Conservation (phyloP, 495 filamentous ascomycete genomes). For the Penicillium parvum region DNA sequence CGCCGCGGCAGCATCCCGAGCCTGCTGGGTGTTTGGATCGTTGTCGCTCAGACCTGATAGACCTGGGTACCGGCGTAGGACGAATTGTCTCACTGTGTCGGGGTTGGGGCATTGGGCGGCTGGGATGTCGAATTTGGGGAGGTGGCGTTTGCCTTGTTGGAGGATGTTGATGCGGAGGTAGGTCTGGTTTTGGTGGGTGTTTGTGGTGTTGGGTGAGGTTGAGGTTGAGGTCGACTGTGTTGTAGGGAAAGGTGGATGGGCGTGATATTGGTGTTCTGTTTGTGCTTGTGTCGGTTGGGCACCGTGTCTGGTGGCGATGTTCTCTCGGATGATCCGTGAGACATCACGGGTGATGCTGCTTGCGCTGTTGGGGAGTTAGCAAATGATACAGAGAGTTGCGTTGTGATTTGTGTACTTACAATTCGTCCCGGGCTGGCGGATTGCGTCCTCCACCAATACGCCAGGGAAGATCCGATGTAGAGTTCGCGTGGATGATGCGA, state of each 20-base stretch:
- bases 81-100: slow-evolving; percentile 25
- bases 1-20: slow-evolving; percentile 15
- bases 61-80: slow-evolving; percentile 31
- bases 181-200: slow-evolving; percentile 24
- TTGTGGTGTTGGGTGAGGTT: slow-evolving; percentile 3
- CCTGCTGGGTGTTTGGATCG: slow-evolving; percentile 3
- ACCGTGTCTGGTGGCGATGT: slow-evolving; percentile 26
- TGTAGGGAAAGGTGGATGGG: slow-evolving; percentile 13
- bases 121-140: slow-evolving; percentile 36
- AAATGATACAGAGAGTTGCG: not conserved
- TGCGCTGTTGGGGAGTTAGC: slow-evolving; percentile 29
- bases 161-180: slow-evolving; percentile 41
- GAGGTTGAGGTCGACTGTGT: slow-evolving; percentile 8
- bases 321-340: slow-evolving; percentile 41
- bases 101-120: slow-evolving; percentile 35
- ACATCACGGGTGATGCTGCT: slow-evolving; percentile 42
- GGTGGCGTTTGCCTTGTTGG: slow-evolving; percentile 38
- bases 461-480: slow-evolving; percentile 31
- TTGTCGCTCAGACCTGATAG: slow-evolving; percentile 23
- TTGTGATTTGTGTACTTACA: slow-evolving; percentile 26
- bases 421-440: slow-evolving; percentile 33
- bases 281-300: slow-evolving; percentile 11
- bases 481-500: slow-evolving; percentile 33
- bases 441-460: slow-evolving; percentile 33
- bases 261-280: slow-evolving; percentile 18